phyloP scores from a whole-genome alignment of 257 asterid genomes.

The Petunia axillaris region DNA sequence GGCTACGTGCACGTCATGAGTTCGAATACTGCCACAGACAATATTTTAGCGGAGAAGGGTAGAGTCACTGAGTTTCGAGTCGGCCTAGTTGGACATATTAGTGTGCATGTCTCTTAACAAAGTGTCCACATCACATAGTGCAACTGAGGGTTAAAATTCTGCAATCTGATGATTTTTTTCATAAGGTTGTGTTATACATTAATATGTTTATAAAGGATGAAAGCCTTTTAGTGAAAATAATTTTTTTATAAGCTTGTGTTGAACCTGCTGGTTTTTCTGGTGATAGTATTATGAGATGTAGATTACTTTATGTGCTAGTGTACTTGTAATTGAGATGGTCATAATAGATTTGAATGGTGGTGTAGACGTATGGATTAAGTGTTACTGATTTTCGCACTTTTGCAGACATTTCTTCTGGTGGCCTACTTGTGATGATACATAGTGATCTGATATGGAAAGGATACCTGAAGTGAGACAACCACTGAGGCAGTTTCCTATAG shows the following conservation, averaged over 20 bases:
- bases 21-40: no score
- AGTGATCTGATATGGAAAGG: slow-evolving; percentile 60
- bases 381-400: slow-evolving; percentile 16
- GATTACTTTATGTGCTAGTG: background rate
- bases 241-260: background rate
- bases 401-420: slow-evolving; percentile 27
- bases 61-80: no score
- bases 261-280: background rate
- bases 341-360: background rate
- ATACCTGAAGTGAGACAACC: slow-evolving; percentile 50
- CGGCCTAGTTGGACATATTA: no score
- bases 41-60: no score
- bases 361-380: background rate
- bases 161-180: background rate
- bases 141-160: no score
- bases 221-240: background rate
- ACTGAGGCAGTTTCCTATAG: slow-evolving; percentile 49
- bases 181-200: background rate
- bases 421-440: slow-evolving; percentile 58
- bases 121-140: background rate
- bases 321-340: slow-evolving; percentile 5
- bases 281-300: slow-evolving; percentile 1
- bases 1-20: no score
- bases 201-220: no score
- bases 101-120: background rate